These are phyloP conservation scores for Apiotrichum akiyoshidainum DNA, from an alignment of 1,284 basidiomycete genomes.

Conservation along the genomic window DNA sequence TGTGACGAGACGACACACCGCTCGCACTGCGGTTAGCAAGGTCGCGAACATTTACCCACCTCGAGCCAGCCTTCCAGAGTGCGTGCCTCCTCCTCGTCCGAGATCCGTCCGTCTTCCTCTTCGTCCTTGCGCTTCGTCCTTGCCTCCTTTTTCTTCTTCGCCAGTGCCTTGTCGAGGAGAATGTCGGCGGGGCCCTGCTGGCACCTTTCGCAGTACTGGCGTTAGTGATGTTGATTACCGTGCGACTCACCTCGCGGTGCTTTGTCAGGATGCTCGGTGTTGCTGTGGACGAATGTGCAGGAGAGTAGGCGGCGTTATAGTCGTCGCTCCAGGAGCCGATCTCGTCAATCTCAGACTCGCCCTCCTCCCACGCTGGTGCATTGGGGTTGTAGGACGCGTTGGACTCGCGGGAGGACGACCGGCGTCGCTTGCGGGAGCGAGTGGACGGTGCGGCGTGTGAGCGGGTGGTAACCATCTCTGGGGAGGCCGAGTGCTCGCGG, in stretches of 20 bases:
- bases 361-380: slow-evolving; percentile 6
- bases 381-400: background rate
- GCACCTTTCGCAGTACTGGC: slow-evolving; percentile 44
- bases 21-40: slow-evolving; percentile 56
- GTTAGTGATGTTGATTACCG: background rate
- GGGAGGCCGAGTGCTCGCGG: background rate
- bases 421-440: background rate
- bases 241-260: background rate
- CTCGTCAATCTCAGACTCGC: slow-evolving; percentile 18
- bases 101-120: slow-evolving; percentile 53
- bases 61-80: slow-evolving; percentile 76
- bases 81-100: slow-evolving; percentile 59
- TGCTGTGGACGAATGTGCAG: background rate
- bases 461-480: background rate
- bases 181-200: slow-evolving; percentile 32
- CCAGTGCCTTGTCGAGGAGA: slow-evolving; percentile 25
- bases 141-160: slow-evolving; percentile 46
- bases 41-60: slow-evolving; percentile 19
- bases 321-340: slow-evolving; percentile 1
- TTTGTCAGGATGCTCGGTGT: background rate
- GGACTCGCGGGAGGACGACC: background rate
- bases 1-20: slow-evolving; percentile 73
- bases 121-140: slow-evolving; percentile 42
- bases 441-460: background rate
- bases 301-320: background rate